Base-by-base conservation (phyloP, 257 asterid species). In the Linaria vulgaris region DNA sequence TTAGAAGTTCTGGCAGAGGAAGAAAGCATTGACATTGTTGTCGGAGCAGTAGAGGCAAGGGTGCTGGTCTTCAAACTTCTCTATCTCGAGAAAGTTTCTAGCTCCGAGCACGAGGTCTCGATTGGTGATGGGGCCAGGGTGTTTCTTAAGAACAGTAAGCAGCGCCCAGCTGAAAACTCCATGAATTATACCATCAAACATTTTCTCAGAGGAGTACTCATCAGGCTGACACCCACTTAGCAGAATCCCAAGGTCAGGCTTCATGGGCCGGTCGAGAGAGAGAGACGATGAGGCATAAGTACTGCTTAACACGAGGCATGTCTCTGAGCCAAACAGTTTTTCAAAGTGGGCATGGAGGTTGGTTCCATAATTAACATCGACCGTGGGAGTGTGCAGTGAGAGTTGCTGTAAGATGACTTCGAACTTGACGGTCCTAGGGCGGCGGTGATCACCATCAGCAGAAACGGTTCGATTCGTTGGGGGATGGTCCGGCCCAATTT, bases 211-310 rank as follows among this genome's bases (percentile, higher is more conserved):
- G 44, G 23, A 6, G 17, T 22, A 3, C n/a, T 54, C 59, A 25
- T 25, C 12, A 9, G 60, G 60, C 60, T 55, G 22, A 14, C 60
- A 55, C 13, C 23, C 60, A 17, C 60, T 55, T 3, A 55, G 16
- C 22, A 55, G 23, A 6, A 55, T 55, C 9, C 60, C 60, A 4
- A 14, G 60, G 1, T 55, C 23, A 1, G 43, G 44, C 12, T 55
- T 55, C 41, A 54, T 24, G 3, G 59, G 31, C 59, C 6, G 34
- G 34, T 27, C 34, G 34, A 27, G 34, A 27, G 34, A 27, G n/a
- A n/a, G n/a, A n/a, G n/a, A n/a, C n/a, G n/a, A n/a, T n/a, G n/a
- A n/a, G n/a, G n/a, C n/a, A n/a, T n/a, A n/a, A 34, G 5, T 7
- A 34, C 9, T 34, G 41, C 6, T 7, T 7, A 34, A 34, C 41